Percentiles rank a stretch among this genome's conserved stretches.
Conservation (phyloP, 371 early-diverging fungal species). For the Funneliformis caledonium region DNA sequence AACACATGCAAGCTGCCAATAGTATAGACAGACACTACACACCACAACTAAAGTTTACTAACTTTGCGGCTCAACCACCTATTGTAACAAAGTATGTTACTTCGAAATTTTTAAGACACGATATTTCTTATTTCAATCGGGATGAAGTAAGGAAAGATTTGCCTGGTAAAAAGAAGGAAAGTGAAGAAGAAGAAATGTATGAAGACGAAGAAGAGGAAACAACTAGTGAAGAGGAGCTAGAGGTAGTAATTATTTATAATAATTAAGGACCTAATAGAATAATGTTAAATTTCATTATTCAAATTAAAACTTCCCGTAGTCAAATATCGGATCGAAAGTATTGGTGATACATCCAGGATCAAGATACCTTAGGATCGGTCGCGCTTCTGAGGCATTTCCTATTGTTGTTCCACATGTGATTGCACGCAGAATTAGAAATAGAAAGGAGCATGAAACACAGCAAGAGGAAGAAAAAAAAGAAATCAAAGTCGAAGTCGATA, state of each 20-base stretch:
- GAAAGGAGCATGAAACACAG: constrained; percentile 5
- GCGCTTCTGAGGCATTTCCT: constrained; percentile 83
- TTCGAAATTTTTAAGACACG: constrained; percentile 33
- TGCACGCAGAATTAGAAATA: constrained; percentile 60
- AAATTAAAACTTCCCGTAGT: background rate
- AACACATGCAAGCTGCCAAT: background rate
- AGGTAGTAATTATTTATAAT: constrained; percentile 7
- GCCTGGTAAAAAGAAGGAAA: constrained; percentile 17
- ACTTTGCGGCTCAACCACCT: constrained; percentile 26
- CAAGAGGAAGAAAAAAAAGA: constrained; percentile 38
- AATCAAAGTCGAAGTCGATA: constrained; percentile 26
- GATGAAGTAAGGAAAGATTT: background rate
- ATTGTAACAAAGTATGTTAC: constrained; percentile 33
- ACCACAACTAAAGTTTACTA: constrained; percentile 22
- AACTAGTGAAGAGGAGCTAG: constrained; percentile 1
- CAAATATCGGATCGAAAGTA: constrained; percentile 17
- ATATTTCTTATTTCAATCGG: constrained; percentile 12
- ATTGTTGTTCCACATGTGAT: constrained; percentile 77
- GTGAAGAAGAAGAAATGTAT: constrained; percentile 21
- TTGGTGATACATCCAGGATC: constrained; percentile 90
- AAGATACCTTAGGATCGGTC: constrained; percentile 75
- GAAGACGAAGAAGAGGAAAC: constrained; percentile 23
- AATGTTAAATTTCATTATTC: background rate
- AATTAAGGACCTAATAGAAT: background rate
- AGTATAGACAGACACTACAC: constrained; percentile 18